Evolutionary conservation across 176 grass and related monocot species (phyloP).

Genomic region (Urochloa ruziziensis): DNA sequence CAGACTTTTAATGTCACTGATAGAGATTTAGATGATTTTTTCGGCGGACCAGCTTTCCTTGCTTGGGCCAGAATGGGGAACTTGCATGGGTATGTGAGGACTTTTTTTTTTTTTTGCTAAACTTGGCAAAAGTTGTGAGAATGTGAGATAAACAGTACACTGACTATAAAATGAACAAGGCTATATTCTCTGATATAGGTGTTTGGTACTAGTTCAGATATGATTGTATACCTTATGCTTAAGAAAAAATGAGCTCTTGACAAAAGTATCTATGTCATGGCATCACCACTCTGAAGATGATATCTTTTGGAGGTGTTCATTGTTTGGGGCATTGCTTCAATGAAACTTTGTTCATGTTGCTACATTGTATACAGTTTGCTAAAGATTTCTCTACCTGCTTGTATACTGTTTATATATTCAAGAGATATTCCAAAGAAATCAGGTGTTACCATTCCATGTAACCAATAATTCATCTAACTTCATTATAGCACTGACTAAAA

Average conservation of each 20-base stretch:
- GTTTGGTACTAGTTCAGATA: constrained; percentile 19
- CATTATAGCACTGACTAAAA: neutral
- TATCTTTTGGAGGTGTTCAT: neutral
- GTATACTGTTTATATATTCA: too few species aligned
- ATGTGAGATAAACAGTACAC: neutral
- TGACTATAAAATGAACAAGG: constrained; percentile 1
- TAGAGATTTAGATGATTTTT: constrained; percentile 83
- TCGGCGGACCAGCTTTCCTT: constrained; percentile 94
- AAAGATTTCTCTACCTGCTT: constrained; percentile 2
- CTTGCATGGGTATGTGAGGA: constrained; percentile 73
- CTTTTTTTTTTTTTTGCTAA: constrained; percentile 5
- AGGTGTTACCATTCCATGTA: neutral
- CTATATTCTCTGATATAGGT: neutral
- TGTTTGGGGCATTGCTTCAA: neutral
- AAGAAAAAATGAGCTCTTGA: neutral
- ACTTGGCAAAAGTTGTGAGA: neutral
- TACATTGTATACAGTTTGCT: neutral
- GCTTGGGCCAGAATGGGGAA: constrained; percentile 99
- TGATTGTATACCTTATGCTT: neutral
- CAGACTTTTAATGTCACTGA: constrained; percentile 84
- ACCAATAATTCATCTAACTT: neutral
- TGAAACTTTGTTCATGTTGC: neutral
- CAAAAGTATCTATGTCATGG: neutral
- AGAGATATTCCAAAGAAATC: too few species aligned
- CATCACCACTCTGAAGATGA: constrained; percentile 14